Base-by-base conservation (phyloP, 176 grass and related monocot genomes). In the Canna indica region DNA sequence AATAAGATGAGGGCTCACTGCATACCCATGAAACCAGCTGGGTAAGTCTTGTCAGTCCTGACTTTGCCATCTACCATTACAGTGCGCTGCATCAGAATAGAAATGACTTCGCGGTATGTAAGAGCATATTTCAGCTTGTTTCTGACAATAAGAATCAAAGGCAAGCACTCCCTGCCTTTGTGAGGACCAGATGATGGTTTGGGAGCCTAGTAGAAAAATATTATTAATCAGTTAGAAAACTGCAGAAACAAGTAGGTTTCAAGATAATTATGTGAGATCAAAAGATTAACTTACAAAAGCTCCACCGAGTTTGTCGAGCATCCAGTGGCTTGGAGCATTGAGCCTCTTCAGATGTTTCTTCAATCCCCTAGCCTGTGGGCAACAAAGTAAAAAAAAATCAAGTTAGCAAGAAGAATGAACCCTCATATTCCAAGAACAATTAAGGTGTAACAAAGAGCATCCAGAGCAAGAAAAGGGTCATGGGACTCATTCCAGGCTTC, bases 271-370 rank as follows among this genome's bases (percentile, higher is more conserved):
- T 7, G 18, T 32, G 5, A 63, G 34, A 22, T n/a, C n/a, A 24
- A 66, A 20, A 31, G 17, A 36, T 36, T 5, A 66, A 71, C 69
- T 71, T 44, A 71, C 69, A 54, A 71, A 71, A 33, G 69, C 69
- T n/a, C 69, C 69, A 25, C 69, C 69, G 24, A 71, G 69, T 29
- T 71, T 71, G 69, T 71, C 69, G 0, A 71, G 69, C 69, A 71
- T 71, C 69, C 69, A 71, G 20, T 71, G 69, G 29, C 33, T 71
- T 71, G 69, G 69, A 47, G 69, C 69, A 71, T 71, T 71, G 31
- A 71, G 69, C 69, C 69, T 71, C 47, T 71, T 71, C 69, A 53
- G 8, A 71, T 71, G 69, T 42, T 71, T 71, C 69, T 71, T 71
- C 69, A 71, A 71, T 24, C 69, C 69, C 47, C 69, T 71, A 4